phyloP scores from a whole-genome alignment of 164 flowering plant genomes.

The Tetrastigma voinierianum region DNA sequence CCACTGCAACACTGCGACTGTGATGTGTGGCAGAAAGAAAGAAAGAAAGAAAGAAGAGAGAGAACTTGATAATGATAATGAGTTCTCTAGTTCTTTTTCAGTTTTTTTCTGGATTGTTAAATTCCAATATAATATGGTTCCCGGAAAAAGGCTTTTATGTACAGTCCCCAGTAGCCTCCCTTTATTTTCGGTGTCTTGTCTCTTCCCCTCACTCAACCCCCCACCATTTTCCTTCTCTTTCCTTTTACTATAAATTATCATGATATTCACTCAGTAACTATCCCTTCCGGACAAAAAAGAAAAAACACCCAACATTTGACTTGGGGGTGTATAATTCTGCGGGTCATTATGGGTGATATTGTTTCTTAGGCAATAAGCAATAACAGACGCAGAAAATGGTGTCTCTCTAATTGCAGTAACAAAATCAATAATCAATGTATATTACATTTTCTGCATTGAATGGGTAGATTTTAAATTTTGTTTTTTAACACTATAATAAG shows the following conservation, averaged over 20 bases:
- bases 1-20: constrained; percentile 35
- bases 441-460: too few species aligned
- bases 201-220: constrained; percentile 37
- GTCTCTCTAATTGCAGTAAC: neutral
- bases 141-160: constrained; percentile 1
- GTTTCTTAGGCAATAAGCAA: constrained; percentile 18
- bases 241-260: too few species aligned
- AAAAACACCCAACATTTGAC: neutral
- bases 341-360: constrained; percentile 2
- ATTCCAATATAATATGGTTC: constrained; percentile 1
- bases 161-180: constrained; percentile 26
- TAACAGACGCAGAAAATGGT: neutral
- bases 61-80: constrained; percentile 1
- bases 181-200: constrained; percentile 50
- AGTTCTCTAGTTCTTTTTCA: neutral
- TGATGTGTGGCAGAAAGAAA: constrained; percentile 27
- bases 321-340: neutral
- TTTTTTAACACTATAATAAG: too few species aligned
- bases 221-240: too few species aligned
- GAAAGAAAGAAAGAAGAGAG: constrained; percentile 11
- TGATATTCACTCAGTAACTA: too few species aligned
- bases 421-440: too few species aligned
- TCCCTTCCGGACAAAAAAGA: too few species aligned
- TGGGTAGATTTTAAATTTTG: too few species aligned
- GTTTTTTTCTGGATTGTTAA: constrained; percentile 7